Conservation (phyloP, 192 early-diverging fungal species). For the Rhizophagus prolifer region DNA sequence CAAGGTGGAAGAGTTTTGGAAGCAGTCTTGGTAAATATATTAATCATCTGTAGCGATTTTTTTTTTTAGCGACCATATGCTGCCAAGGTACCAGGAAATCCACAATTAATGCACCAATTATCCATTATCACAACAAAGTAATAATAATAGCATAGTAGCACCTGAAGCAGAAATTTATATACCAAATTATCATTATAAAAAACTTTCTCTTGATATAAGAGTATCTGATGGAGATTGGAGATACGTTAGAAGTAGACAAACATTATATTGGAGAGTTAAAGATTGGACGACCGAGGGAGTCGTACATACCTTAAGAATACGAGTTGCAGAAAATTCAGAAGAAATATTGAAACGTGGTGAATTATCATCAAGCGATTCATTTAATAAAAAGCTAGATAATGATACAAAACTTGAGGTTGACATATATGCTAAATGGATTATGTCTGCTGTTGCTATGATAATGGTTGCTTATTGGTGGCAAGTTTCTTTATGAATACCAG, state of each 20-base stretch:
- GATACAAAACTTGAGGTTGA: neutral
- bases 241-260: constrained; percentile 67
- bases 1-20: constrained; percentile 75
- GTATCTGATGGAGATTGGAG: constrained; percentile 71
- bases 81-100: constrained; percentile 69
- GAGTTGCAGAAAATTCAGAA: neutral
- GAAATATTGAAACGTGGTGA: neutral
- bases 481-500: neutral
- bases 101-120: constrained; percentile 49
- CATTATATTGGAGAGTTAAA: constrained; percentile 56
- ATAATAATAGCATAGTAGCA: constrained; percentile 24
- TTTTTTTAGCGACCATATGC: constrained; percentile 74
- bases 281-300: constrained; percentile 28
- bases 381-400: neutral
- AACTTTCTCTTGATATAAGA: constrained; percentile 47
- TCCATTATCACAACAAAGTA: constrained; percentile 33
- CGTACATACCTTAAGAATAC: constrained; percentile 17
- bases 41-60: no score
- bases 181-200: constrained; percentile 70
- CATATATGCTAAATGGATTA: neutral
- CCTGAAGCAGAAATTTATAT: constrained; percentile 69
- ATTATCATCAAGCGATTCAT: neutral
- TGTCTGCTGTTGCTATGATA: neutral
- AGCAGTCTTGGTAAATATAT: constrained; percentile 62
- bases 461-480: neutral